Conservation (phyloP, 2,329 filamentous ascomycete species). For the Aspergillus flavus region DNA sequence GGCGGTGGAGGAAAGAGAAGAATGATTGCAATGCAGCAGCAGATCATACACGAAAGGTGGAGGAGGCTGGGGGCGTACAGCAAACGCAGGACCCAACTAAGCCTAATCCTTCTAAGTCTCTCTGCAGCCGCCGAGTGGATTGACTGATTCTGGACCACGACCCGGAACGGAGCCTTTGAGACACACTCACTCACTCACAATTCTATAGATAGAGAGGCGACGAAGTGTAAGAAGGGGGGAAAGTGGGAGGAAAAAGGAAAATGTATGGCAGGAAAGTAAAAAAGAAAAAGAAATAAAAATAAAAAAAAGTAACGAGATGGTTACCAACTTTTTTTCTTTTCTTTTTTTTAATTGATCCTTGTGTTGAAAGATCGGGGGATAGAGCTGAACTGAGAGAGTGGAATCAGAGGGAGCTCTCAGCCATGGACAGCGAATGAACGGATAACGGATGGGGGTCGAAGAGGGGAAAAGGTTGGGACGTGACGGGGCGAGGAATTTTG, state of each 20-base stretch:
- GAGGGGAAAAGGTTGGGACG: slow-evolving; percentile 14
- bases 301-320: neutral
- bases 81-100: slow-evolving; percentile 24
- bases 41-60: slow-evolving; percentile 32
- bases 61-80: slow-evolving; percentile 26
- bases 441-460: slow-evolving; percentile 14
- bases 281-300: neutral
- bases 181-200: neutral
- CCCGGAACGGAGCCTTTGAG: slow-evolving; percentile 7
- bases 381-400: slow-evolving; percentile 4
- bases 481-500: slow-evolving; percentile 20
- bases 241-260: neutral
- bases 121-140: slow-evolving; percentile 18
- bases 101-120: slow-evolving; percentile 13
- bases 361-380: slow-evolving; percentile 5
- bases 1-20: slow-evolving; percentile 13
- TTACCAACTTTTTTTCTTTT: neutral
- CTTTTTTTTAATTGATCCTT: slow-evolving; percentile 7
- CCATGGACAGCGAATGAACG: slow-evolving; percentile 12
- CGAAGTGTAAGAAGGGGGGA: neutral
- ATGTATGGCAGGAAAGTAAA: neutral
- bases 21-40: slow-evolving; percentile 22
- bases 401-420: slow-evolving; percentile 20
- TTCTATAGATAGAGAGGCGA: neutral
- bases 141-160: slow-evolving; percentile 16